Base-by-base conservation (phyloP, 495 filamentous ascomycete genomes). In the Penicillium ochrochloron region DNA sequence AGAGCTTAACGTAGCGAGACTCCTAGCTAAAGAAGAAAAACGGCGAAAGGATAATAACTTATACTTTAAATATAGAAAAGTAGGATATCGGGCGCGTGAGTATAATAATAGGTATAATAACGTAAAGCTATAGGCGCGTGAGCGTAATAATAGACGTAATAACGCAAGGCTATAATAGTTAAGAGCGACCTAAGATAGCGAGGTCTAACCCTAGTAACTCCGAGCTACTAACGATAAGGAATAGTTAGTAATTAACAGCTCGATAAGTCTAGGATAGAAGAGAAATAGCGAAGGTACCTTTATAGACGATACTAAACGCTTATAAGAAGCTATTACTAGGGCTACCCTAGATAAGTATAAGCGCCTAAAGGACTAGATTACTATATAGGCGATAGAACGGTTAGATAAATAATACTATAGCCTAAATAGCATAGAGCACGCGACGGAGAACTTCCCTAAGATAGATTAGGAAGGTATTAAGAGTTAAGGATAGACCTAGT, bases 21-120 rank as follows among this genome's bases (percentile, higher is more conserved):
- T 50, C 23, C 46, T 27, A 27, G 5, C 46, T 19, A 19, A 50
- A 50, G 46, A 50, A 50, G 46, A 50, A 19, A 50, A 50, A 50
- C 2, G 4, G 4, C 9, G 23, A 15, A 50, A 50, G 11, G 46
- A 50, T 29, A 50, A 50, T 29, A 50, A 50, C 46, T 7, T 50
- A 50, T 50, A 29, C 46, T 50, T 50, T 15, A 15, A 50, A 27
- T 50, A 50, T 15, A 29, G 46, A 14, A 50, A 50, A 15, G 1
- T 29, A 50, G 46, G 46, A 50, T 29, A 50, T 50, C 9, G 23
- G 46, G 46, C 46, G 46, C 25, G 25, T 50, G 7, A 50, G 46
- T 50, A 29, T 50, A 50, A 55, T 4, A 33, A 29, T 15, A 5
- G 17, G 11, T 23, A 11, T 50, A 50, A 50, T 29, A 50, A 50